Evolutionary conservation across 371 early-diverging fungal species (phyloP), one percentile per base, ranked within the genome.

Genomic region (Mucor piriformis): DNA sequence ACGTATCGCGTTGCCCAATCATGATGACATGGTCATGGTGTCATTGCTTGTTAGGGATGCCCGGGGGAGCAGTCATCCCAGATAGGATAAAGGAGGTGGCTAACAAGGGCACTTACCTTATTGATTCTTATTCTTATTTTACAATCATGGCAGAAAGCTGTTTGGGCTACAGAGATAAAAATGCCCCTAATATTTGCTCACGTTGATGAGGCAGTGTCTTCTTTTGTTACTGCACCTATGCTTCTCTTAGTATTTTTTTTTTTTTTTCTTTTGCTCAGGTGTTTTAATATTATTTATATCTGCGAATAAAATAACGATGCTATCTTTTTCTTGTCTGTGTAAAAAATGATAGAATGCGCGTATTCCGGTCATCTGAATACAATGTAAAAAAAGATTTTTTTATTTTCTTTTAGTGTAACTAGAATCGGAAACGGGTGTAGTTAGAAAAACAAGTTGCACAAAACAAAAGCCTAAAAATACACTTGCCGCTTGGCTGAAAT

Each of bases 381-480:
- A 46, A 53, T 43, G 55, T 55, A 55, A 54, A 54, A 54, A 46
- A 56, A 47, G 48, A 46, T 37, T 43, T 20, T 18, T 47, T 16
- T 40, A 10, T 23, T 24, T 23, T 25, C n/a, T 23, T 35, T 21
- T 37, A 23, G 38, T 49, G 18, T 37, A 50, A 38, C 50, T 29
- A 10, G n/a, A 20, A 57, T 38, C 58, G 50, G 58, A 50, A 50
- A 49, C 49, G 50, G 50, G 20, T 50, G 20, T 37, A 37, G 42
- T 29, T n/a, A 48, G 13, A 47, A n/a, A 54, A 37, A 10, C 16
- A 15, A 42, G 42, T 40, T 27, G 35, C 58, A 55, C 43, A 29
- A n/a, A 54, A 44, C 49, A 23, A 50, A 56, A 53, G 53, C 53
- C 53, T 62, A 62, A 58, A 64, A 58, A 57, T 51, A 49, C 51